Evolutionary conservation across 1,284 basidiomycete genomes (phyloP), one percentile per base, ranked within the genome.

Genomic region (Ceratobasidium sp.): DNA sequence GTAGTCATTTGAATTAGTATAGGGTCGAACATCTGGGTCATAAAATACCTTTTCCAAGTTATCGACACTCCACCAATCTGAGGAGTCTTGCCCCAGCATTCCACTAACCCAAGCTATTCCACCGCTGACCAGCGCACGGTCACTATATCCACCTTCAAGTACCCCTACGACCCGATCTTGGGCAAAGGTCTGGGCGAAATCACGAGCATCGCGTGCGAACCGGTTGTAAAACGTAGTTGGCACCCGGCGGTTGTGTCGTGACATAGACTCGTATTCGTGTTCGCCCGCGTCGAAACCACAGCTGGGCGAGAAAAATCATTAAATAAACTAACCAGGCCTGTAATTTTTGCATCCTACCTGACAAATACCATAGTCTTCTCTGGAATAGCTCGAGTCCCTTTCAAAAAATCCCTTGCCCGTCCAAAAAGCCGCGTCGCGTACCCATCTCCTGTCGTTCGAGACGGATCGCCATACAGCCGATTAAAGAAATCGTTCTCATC

Each of bases 61-160:
- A 17, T 84, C 81, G 6, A 84, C 74, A 45, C 74, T 81, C 93
- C 92, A 94, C 92, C 92, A 94, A 0, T 75, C 62, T 27, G 69
- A 56, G 25, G 40, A 15, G 38, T 22, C 22, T 29, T 45, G 50
- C 43, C 82, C 85, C 0, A 84, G 81, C 47, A 96, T 78, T 0
- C 93, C 94, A 15, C 82, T 80, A 1, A 94, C 78, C 77, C 94
- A 91, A 0, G 92, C 91, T 84, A 94, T 86, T 0, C 88, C 83
- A 0, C 90, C 95, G 72, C 91, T 93, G 13, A 83, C 88, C 58
- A 98, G 80, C 0, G 94, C 93, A 2, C 91, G 85, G 76, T 98
- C 95, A 73, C 92, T 93, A 76, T 99, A 98, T 0, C 96, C 96
- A 0, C 96, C 96, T 78, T 99, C 96, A 0, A 99, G 85, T 0